A percentile compares a stretch with the other conserved stretches of the same genome.
These are phyloP conservation scores for Leccinum sublutescens DNA, from an alignment of 768 basidiomycete genomes.

Conservation along the genomic window DNA sequence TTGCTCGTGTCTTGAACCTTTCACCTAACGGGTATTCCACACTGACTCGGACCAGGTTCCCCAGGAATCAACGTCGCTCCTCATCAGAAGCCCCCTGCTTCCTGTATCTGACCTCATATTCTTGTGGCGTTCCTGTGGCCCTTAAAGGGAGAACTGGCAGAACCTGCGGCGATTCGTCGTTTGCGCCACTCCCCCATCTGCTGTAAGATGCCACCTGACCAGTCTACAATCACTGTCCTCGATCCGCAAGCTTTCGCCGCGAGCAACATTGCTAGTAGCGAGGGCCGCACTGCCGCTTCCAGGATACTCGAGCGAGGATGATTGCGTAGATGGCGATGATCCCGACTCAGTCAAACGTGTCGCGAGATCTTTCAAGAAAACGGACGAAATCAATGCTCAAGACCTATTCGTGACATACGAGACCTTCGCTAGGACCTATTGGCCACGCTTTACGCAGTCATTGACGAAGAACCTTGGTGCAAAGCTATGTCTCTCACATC, in stretches of 20 bases:
- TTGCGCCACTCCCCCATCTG: background rate
- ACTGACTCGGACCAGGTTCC: background rate
- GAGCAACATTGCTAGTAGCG: constrained; percentile 14
- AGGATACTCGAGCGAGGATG: constrained; percentile 8
- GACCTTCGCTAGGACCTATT: no score
- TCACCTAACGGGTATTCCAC: background rate
- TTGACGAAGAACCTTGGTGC: no score
- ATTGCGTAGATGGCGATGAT: no score
- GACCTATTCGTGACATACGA: no score
- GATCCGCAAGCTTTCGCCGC: constrained; percentile 20
- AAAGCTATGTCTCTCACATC: no score
- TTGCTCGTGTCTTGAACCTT: background rate
- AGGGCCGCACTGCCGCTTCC: constrained; percentile 18
- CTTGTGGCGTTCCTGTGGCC: background rate
- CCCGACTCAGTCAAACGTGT: no score
- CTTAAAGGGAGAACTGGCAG: background rate
- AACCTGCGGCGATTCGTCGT: background rate
- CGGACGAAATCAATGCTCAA: no score
- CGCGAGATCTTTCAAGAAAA: no score
- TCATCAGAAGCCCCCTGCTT: constrained; percentile 4
- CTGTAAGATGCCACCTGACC: constrained; percentile 2
- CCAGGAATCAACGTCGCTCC: background rate
- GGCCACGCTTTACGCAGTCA: no score
- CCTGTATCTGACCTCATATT: background rate
- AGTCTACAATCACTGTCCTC: constrained; percentile 6